Evolutionary conservation across 768 basidiomycete species (phyloP), one percentile per base, ranked within the genome.

Genomic region (Phanerochaete sordida): DNA sequence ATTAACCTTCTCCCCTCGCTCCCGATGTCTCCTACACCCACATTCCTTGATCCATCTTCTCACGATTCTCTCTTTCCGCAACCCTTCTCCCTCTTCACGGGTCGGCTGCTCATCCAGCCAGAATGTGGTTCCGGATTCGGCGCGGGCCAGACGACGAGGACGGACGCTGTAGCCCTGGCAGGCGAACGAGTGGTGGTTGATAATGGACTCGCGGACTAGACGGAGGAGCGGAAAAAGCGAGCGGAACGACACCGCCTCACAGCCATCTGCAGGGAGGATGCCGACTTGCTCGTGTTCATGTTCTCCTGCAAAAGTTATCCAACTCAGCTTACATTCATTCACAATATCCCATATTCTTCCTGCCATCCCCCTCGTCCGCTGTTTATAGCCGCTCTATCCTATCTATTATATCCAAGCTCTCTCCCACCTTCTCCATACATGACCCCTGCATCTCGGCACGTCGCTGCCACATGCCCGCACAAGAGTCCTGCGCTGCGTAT

Each of bases 341-440:
- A 47, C 28, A n/a, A 33, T 45, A 43, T 43, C 30, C n/a, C 37
- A 31, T 57, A 12, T 54, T 54, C 26, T 39, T 28, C 53, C 35
- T 37, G 31, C 28, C 53, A 11, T 15, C 50, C 27, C 28, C 43
- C 31, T 50, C 54, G 21, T 49, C 24, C 28, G 4, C 37, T 58
- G 55, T 62, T 44, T 57, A 52, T 55, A 46, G 52, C 52, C 33
- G 35, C 56, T 44, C 45, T 52, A 50, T 59, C 35, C 50, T 60
- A 60, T 60, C 59, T 60, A 60, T 60, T 60, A 60, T 60, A 60
- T 60, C 51, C 51, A 30, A 52, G 43, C 45, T 35, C 44, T 35
- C 47, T 53, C 58, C 23, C 31, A 31, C n/a, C 15, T 33, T 35
- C 24, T 48, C 21, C n/a, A n/a, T n/a, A 13, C 49, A 19, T 43